Percentiles rank a stretch among this genome's conserved stretches.
Conservation (phyloP, 2,329 filamentous ascomycete species). For the Lachnellula occidentalis region DNA sequence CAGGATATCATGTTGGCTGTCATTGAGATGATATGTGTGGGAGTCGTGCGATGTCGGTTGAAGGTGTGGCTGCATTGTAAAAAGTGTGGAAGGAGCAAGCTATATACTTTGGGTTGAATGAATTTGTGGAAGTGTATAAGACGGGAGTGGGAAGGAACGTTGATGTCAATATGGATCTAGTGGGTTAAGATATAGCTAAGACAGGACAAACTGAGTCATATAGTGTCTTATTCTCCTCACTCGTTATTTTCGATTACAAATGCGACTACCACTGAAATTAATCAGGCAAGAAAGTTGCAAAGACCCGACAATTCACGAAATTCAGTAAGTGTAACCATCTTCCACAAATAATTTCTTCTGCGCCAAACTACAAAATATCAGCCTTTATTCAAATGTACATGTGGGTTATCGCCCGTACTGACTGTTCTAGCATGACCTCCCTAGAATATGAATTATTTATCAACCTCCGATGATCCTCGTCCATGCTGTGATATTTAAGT, state of each 20-base stretch:
- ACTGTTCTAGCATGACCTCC: background rate
- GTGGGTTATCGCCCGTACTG: background rate
- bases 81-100: no score
- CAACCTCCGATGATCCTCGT: constrained; percentile 19
- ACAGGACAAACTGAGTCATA: no score
- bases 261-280: no score
- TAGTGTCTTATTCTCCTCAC: no score
- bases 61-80: no score
- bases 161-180: no score
- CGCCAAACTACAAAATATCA: background rate
- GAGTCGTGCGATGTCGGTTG: no score
- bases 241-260: no score
- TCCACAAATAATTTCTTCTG: background rate
- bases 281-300: background rate
- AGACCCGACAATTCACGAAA: background rate
- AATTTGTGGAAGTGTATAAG: no score
- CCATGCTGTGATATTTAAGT: constrained; percentile 15
- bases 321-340: background rate
- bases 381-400: background rate
- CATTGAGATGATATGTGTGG: background rate
- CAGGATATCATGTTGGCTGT: constrained; percentile 2
- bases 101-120: no score
- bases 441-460: constrained; percentile 24
- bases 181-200: no score
- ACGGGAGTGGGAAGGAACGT: no score